phyloP scores from a whole-genome alignment of 208 protist genomes.

The Vickermania ingenoplastis region DNA sequence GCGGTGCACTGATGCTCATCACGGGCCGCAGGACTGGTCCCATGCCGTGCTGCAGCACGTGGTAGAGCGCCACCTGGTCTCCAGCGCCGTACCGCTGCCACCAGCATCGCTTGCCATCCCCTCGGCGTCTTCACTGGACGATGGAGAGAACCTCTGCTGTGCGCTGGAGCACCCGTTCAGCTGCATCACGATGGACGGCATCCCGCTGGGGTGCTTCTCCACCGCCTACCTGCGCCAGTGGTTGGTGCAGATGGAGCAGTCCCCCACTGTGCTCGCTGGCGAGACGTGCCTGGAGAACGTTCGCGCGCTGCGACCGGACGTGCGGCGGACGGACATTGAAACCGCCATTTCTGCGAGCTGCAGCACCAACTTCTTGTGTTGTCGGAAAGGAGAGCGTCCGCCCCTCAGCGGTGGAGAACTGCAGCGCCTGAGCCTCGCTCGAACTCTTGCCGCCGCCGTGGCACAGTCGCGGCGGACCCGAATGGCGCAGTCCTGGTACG shows the following conservation, averaged over 20 bases:
- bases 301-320: constrained; percentile 10
- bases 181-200: constrained; percentile 32
- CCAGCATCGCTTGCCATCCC: not conserved
- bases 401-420: constrained; percentile 81
- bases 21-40: too few species aligned
- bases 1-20: too few species aligned
- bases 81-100: not conserved
- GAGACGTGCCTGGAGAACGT: constrained; percentile 43
- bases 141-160: not conserved
- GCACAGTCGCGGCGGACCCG: constrained; percentile 23
- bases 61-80: not conserved
- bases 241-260: constrained; percentile 37
- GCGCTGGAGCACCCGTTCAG: not conserved
- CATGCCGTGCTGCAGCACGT: too few species aligned
- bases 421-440: constrained; percentile 89
- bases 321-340: constrained; percentile 26
- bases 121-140: too few species aligned
- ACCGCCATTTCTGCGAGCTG: constrained; percentile 29
- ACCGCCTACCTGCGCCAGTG: constrained; percentile 37
- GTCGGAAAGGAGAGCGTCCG: constrained; percentile 3
- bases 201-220: constrained; percentile 49
- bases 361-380: constrained; percentile 31
- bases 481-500: not conserved
- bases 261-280: constrained; percentile 16
- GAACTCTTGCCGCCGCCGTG: constrained; percentile 33